Base-by-base conservation (phyloP, 768 basidiomycete species). In the Thelephora aurantiotincta region DNA sequence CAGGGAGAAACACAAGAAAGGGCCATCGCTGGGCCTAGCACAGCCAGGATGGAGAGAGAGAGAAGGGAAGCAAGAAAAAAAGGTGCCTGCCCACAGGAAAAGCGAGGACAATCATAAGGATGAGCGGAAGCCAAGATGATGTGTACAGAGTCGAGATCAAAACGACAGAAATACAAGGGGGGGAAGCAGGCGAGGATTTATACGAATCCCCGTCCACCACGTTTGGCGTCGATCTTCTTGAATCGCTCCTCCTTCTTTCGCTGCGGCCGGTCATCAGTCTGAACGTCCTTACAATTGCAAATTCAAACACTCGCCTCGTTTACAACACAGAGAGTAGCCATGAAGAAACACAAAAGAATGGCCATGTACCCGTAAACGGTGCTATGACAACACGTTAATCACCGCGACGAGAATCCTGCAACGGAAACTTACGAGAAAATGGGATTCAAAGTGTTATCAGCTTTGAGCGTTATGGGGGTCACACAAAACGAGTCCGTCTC, bases 141-240 rank as follows among this genome's bases (percentile, higher is more conserved):
- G 26, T 30, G 9, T 30, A 30, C 9, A 30, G 5, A 30, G 9
- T 9, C 26, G 26, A 30, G 26, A n/a, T 30, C 26, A 9, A 30
- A 30, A 30, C 26, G 26, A 30, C 26, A 30, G 26, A 30, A 30
- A 30, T 9, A 4, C 9, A 4, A 30, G 9, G 26, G 9, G 9
- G 9, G 26, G 26, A 30, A 9, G n/a, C n/a, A n/a, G 26, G 26
- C 26, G 26, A 30, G 26, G 47, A 22, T 50, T 74, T 65, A 93
- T 51, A 92, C 89, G 57, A 94, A 94, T 52, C 87, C 85, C 52
- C 71, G 68, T 44, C 88, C 87, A 52, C 87, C 89, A 53, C 86
- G 81, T 66, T 93, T 94, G 48, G 77, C 76, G 54, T 93, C 89
- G 52, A 94, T 93, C 66, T 73, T 83, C 70, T 76, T 80, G 73